Base-by-base conservation (phyloP, 164 flowering plant species). In the Cinnamomum micranthum region DNA sequence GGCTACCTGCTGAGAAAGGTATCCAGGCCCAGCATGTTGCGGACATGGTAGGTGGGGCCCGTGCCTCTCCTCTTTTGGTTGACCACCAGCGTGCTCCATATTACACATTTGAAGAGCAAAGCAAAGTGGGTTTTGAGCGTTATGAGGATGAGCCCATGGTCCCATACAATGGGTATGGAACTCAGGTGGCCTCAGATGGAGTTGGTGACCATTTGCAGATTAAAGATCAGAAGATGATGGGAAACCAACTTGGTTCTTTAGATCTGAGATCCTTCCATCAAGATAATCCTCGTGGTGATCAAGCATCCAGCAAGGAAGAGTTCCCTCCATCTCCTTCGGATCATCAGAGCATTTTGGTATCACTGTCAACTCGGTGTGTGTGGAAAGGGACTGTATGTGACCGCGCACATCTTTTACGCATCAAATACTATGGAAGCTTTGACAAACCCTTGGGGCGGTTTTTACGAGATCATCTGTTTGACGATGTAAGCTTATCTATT, bases 351-450 rank as follows among this genome's bases (percentile, higher is more conserved):
- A 96, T 96, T 73, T 79, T 96, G 84, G 98, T 96, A 25, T 92
- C 97, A 27, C 81, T 91, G 69, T 96, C 97, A 68, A 87, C 97
- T 24, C 88, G 99, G 51, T 91, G 97, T 77, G 92, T 94, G 74
- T 94, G 97, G 98, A 96, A 92, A 78, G 98, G 97, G 31, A 96
- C 97, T 66, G 96, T 94, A 5, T 96, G 99, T 85, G 97, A 92
- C 75, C 83, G 95, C 74, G 86, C 97, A 4, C 97, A 91, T 83
- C 92, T 94, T 58, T 89, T 92, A 65, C 91, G 99, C 58, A 96
- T 96, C 73, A 96, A 96, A 82, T 96, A 94, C 81, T 96, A 96
- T 81, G 98, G 98, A 1, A 89, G 80, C 81, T 94, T 88, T 80
- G 99, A 96, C 78, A 96, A 89, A 82, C 98, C 99, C 63, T 76